These are phyloP conservation scores for Chlamydomonas incerta DNA, from an alignment of 139 green algal species.

Conservation along the genomic window DNA sequence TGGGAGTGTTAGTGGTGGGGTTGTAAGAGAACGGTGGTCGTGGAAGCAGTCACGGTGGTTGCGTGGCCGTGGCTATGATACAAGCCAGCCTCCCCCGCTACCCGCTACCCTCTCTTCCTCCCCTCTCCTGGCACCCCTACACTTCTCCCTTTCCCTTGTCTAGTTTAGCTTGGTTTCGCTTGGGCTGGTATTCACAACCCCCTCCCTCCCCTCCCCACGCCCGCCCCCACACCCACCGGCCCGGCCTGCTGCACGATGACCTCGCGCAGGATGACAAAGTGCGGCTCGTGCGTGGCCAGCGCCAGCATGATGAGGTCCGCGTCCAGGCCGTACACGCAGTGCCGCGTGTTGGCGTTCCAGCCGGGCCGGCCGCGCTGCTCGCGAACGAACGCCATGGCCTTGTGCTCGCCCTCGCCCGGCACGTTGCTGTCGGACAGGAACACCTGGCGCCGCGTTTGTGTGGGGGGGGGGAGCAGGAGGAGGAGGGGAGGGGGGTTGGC, in stretches of 20 bases:
- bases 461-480: not conserved
- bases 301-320: conserved; percentile 99
- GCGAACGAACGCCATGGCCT: conserved; percentile 95
- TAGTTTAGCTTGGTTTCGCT: no score
- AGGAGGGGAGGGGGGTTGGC: not conserved
- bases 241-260: conserved; percentile 52
- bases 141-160: no score
- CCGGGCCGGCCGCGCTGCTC: conserved; percentile 88
- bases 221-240: not conserved
- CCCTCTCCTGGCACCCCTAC: no score
- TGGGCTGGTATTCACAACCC: no score
- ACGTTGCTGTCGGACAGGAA: conserved; percentile 95
- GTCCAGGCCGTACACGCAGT: conserved; percentile 98
- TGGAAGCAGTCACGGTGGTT: no score
- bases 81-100: no score
- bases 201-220: not conserved
- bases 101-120: no score
- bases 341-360: conserved; percentile 91
- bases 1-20: no score
- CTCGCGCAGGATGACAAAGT: conserved; percentile 90
- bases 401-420: conserved; percentile 99
- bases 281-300: conserved; percentile 81
- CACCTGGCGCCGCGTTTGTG: no score
- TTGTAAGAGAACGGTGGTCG: no score
- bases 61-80: no score